Percentiles rank a stretch among this genome's conserved stretches.
Conservation (phyloP, 108 stramenopile species). For the Conticribra weissflogii region DNA sequence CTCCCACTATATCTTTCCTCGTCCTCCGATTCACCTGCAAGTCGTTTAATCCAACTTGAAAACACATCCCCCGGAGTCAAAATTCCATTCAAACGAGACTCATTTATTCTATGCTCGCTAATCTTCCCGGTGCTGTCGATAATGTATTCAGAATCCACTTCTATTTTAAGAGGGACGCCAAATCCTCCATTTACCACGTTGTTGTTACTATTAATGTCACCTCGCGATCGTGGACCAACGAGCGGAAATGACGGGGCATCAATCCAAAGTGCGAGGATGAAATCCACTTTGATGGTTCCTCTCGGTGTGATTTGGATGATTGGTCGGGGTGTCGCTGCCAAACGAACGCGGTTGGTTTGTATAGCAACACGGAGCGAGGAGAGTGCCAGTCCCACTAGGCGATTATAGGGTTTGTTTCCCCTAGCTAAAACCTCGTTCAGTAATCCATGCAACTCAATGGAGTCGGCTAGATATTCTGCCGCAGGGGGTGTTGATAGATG, state of each 20-base stretch:
- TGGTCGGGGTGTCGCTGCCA: slow-evolving; percentile 42
- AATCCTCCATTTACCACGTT: slow-evolving; percentile 28
- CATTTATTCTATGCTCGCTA: slow-evolving; percentile 62
- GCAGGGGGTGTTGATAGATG: slow-evolving; percentile 41
- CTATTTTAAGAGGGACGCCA: slow-evolving; percentile 61
- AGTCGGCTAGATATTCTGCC: slow-evolving; percentile 46
- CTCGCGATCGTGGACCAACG: slow-evolving; percentile 19
- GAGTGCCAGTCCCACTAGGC: slow-evolving; percentile 48
- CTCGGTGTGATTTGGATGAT: slow-evolving; percentile 49
- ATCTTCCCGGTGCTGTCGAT: slow-evolving; percentile 60
- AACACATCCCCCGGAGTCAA: slow-evolving; percentile 76
- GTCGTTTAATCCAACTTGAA: slow-evolving; percentile 55
- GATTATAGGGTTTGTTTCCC: slow-evolving; percentile 54
- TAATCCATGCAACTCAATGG: slow-evolving; percentile 68
- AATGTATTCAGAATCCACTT: slow-evolving; percentile 64
- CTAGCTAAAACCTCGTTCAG: slow-evolving; percentile 61
- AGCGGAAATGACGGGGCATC: slow-evolving; percentile 32
- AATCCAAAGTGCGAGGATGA: slow-evolving; percentile 50
- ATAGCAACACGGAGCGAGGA: slow-evolving; percentile 52
- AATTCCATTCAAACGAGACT: slow-evolving; percentile 77
- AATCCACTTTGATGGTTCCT: slow-evolving; percentile 49
- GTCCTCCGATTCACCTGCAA: slow-evolving; percentile 15
- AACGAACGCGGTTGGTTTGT: slow-evolving; percentile 39
- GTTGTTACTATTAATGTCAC: slow-evolving; percentile 11
- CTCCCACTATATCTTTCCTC: slow-evolving; percentile 13